Evolutionary conservation across 768 basidiomycete genomes (phyloP), one percentile per base, ranked within the genome.

Genomic region (Phylloporus sp.): DNA sequence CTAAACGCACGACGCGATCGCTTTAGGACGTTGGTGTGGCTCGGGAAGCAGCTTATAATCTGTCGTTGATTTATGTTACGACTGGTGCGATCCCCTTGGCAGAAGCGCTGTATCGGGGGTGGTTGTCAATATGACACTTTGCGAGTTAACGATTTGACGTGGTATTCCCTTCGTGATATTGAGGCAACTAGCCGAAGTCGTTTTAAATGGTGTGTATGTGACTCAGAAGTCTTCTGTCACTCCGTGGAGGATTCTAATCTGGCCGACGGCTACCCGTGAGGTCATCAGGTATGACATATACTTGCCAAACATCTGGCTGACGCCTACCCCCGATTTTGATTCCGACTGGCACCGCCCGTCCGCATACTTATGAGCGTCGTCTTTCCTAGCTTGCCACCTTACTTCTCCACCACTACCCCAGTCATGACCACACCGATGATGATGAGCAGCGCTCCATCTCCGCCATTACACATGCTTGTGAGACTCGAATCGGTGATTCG

Each of bases 1-100:
- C 38, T 54, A 6, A 47, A 28, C 10, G 23, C 9, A 15, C 10
- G 4, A 15, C 9, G 13, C 10, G 4, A 15, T n/a, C 10, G 8
- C 14, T 28, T 28, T 9, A 53, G 52, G 52, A 53, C 26, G 34
- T 34, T 11, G 41, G 39, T 13, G 52, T 54, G 31, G 52, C 52
- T 17, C 44, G 27, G 40, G 52, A 53, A 34, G 52, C 52, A 6
- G 52, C 52, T 6, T 53, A 53, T 13, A 96, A 96, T 56, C 72
- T 97, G 21, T 83, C 87, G 15, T 68, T 89, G 36, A 84, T 95
- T 23, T 93, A 83, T 66, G 79, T 85, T 7, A 77, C 79, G 42
- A 90, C 87, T 3, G 91, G 90, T 3, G 86, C 87, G 1, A 73
- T 75, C 2, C 75, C 80, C 0, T 62, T 90, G 22, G 90, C 88